Conservation (phyloP, 768 basidiomycete species). For the Favolaschia claudopus region DNA sequence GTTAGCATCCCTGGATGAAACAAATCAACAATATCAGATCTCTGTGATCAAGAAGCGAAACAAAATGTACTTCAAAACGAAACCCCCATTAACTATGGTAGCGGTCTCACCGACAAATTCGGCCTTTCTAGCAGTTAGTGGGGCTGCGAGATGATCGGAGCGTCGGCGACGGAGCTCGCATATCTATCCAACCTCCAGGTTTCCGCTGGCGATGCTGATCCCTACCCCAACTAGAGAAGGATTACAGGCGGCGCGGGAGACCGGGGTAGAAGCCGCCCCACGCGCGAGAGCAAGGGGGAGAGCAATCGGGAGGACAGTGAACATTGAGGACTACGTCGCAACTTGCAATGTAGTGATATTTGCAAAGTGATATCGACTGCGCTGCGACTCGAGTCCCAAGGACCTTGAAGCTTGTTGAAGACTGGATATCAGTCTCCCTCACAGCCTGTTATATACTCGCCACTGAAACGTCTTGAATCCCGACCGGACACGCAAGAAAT, state of each 20-base stretch:
- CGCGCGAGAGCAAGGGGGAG: constrained; percentile 6
- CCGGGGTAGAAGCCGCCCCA: constrained; percentile 1
- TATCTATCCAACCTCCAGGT: constrained; percentile 14
- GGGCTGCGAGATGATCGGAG: constrained; percentile 12
- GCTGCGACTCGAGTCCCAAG: neutral
- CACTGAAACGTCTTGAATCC: too few species aligned
- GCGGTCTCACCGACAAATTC: neutral
- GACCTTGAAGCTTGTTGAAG: too few species aligned
- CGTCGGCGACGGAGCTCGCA: constrained; percentile 9
- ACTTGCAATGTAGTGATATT: too few species aligned
- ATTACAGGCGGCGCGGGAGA: constrained; percentile 20
- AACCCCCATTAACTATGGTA: neutral
- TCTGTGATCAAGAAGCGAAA: neutral
- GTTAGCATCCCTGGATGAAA: neutral
- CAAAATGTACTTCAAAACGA: neutral
- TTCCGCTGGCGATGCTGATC: constrained; percentile 18
- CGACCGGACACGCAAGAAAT: too few species aligned
- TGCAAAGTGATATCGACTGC: neutral
- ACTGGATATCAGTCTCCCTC: too few species aligned
- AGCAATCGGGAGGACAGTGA: neutral
- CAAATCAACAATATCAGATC: neutral
- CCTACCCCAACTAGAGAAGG: constrained; percentile 3
- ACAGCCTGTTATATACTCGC: too few species aligned
- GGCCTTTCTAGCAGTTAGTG: constrained; percentile 8
- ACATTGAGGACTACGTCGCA: neutral